Evolutionary conservation across 1,284 basidiomycete species (phyloP).

Genomic region (Ceratobasidium sp.): DNA sequence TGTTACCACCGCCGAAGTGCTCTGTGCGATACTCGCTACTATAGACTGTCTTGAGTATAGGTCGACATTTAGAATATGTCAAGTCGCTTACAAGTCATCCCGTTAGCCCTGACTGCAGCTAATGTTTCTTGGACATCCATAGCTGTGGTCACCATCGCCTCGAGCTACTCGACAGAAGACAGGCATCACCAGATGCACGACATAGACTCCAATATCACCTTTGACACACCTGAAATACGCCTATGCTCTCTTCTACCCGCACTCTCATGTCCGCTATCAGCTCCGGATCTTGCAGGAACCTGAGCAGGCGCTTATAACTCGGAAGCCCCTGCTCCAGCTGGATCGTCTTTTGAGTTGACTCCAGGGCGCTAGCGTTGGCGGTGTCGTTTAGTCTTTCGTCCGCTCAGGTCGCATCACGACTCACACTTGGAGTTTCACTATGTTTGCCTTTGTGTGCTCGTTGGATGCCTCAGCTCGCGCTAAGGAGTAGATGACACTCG

Average conservation of each 20-base stretch:
- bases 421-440: neutral
- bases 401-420: neutral
- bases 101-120: neutral
- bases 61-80: too few species aligned
- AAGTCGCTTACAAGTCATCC: neutral
- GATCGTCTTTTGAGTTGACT: too few species aligned
- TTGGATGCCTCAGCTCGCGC: neutral
- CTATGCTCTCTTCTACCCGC: neutral
- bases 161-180: neutral
- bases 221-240: neutral
- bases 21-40: too few species aligned
- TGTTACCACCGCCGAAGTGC: too few species aligned
- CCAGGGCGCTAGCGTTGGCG: too few species aligned
- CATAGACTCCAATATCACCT: neutral
- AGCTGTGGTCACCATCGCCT: neutral
- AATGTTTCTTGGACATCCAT: neutral
- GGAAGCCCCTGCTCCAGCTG: neutral
- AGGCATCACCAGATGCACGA: neutral
- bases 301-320: neutral
- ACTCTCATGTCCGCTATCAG: constrained; percentile 7
- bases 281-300: constrained; percentile 7
- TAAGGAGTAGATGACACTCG: neutral
- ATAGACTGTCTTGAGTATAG: too few species aligned
- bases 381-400: neutral
- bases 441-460: neutral